Conservation (phyloP, 2,329 filamentous ascomycete genomes). For the Ceratocystis eucalypticola region DNA sequence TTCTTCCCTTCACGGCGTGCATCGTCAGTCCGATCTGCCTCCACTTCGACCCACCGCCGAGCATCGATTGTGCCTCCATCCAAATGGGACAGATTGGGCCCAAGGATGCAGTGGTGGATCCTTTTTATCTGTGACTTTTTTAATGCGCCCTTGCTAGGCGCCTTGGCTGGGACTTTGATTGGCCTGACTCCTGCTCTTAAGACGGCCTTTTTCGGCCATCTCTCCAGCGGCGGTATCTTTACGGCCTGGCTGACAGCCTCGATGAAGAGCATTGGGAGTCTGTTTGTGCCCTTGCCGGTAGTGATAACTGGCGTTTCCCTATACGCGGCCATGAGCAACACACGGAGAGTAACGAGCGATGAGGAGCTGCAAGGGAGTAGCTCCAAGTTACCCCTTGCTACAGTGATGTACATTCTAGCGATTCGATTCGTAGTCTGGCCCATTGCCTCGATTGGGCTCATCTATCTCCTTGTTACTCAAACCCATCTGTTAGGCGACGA, state of each 20-base stretch:
- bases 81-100: slow-evolving; percentile 12
- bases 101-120: slow-evolving; percentile 25
- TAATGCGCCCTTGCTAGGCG: slow-evolving; percentile 49
- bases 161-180: slow-evolving; percentile 43
- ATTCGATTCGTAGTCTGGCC: slow-evolving; percentile 52
- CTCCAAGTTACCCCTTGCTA: slow-evolving; percentile 33
- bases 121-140: slow-evolving; percentile 36
- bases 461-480: slow-evolving; percentile 41
- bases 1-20: neutral
- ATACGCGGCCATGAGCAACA: slow-evolving; percentile 34
- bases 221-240: slow-evolving; percentile 47
- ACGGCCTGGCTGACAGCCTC: slow-evolving; percentile 52
- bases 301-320: slow-evolving; percentile 55
- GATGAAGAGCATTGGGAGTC: slow-evolving; percentile 45
- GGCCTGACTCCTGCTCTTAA: slow-evolving; percentile 48
- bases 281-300: slow-evolving; percentile 53
- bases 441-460: slow-evolving; percentile 36
- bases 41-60: slow-evolving; percentile 1
- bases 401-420: slow-evolving; percentile 38
- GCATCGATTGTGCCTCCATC: slow-evolving; percentile 1
- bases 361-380: slow-evolving; percentile 28
- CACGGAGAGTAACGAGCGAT: slow-evolving; percentile 15
- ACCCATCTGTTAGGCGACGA: slow-evolving; percentile 41
- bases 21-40: slow-evolving; percentile 20
- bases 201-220: slow-evolving; percentile 45